A percentile compares a stretch with the other conserved stretches of the same genome.
Conservation (phyloP, 2,329 filamentous ascomycete species). For the Blastomyces silverae region DNA sequence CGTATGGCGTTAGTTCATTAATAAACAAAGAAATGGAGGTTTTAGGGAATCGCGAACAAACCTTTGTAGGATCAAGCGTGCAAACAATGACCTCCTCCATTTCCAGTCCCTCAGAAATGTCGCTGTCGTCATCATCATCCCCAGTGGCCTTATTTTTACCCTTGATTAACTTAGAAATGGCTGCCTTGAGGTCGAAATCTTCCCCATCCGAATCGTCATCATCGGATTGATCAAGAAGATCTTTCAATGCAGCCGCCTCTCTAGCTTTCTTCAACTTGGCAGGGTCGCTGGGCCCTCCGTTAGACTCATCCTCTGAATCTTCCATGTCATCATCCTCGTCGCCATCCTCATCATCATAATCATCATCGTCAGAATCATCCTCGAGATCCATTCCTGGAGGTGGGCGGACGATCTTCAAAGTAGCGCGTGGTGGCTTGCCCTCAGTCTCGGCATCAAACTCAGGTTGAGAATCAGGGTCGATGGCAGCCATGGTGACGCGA, state of each 20-base stretch:
- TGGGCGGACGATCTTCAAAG: conserved; percentile 81
- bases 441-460: conserved; percentile 59
- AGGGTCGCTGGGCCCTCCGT: conserved; percentile 87
- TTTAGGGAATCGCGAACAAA: conserved; percentile 44
- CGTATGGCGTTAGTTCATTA: conserved; percentile 14
- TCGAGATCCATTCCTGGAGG: conserved; percentile 53
- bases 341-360: conserved; percentile 60
- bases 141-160: conserved; percentile 67
- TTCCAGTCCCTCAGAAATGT: conserved; percentile 53
- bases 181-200: conserved; percentile 47
- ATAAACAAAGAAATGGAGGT: neutral
- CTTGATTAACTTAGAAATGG: conserved; percentile 51
- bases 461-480: conserved; percentile 76
- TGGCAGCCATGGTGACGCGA: conserved; percentile 96
- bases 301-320: conserved; percentile 59
- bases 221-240: conserved; percentile 62
- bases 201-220: conserved; percentile 64
- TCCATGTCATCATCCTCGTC: conserved; percentile 47
- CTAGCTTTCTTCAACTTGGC: conserved; percentile 81
- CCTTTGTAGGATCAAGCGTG: conserved; percentile 87
- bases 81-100: conserved; percentile 90
- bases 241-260: conserved; percentile 67
- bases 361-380: conserved; percentile 52
- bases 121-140: conserved; percentile 55
- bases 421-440: conserved; percentile 63